Percentiles rank a stretch among this genome's conserved stretches.
Conservation (phyloP, 2,329 filamentous ascomycete genomes). For the Acephala macrosclerotiorum region DNA sequence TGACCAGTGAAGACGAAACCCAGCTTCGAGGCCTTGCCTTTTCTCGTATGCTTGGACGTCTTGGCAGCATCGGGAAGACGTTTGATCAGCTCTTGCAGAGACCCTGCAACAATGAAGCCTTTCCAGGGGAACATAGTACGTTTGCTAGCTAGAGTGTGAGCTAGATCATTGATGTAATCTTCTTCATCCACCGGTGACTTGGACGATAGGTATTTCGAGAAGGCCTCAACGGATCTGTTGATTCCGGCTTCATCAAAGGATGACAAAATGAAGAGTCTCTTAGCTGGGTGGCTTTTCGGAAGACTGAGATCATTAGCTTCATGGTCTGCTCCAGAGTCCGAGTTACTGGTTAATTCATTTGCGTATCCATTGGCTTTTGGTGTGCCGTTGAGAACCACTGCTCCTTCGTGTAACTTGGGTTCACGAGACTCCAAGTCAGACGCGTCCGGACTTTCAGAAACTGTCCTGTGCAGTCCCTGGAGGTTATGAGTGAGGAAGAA, state of each 20-base stretch:
- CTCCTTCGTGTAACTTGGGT: neutral
- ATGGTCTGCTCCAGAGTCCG: neutral
- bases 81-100: neutral
- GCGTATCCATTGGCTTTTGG: neutral
- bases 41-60: neutral
- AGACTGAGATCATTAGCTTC: no score
- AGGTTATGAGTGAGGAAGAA: conserved; percentile 14
- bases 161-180: conserved; percentile 20
- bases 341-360: neutral
- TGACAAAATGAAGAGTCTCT: neutral
- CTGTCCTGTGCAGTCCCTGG: neutral
- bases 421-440: no score
- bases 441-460: neutral
- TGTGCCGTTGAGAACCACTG: neutral
- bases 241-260: neutral
- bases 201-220: neutral
- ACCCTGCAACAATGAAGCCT: conserved; percentile 1
- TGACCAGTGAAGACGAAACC: conserved; percentile 41
- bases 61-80: neutral
- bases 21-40: conserved; percentile 15
- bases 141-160: conserved; percentile 19
- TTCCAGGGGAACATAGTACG: conserved; percentile 20
- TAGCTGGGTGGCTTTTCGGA: no score
- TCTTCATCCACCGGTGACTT: neutral
- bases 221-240: neutral